Evolutionary conservation across 805 yeast species (phyloP), one percentile per base, ranked within the genome.

Genomic region (Schwanniomyces pseudopolymorphus): DNA sequence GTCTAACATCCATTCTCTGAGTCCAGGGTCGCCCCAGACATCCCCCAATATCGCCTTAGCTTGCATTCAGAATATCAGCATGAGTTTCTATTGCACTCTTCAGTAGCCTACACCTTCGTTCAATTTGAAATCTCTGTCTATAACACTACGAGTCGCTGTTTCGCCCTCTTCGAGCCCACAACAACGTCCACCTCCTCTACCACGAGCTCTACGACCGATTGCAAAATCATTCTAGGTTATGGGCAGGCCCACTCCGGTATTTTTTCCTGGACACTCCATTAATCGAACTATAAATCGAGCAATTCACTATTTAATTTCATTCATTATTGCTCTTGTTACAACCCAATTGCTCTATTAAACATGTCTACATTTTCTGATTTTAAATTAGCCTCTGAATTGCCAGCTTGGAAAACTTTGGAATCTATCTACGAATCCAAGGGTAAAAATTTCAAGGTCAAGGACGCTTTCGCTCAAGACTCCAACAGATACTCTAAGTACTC

Each of bases 361-460:
- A 46, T 41, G 45, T 46, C 49, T 22, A 21, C 33, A 20, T 44
- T 38, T 35, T 39, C 48, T 39, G 40, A 48, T 17, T 84, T 84
- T 63, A 77, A 81, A 57, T 75, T 81, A 58, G 78, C 90, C 39
- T 57, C 84, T 45, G 91, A 88, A 55, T 80, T 90, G 59, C 83
- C 92, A 51, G 85, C 97, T 42, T 94, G 96, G 96, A 77, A 83
- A 55, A 74, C 83, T 58, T 80, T 94, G 58, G 86, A 89, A 75
- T 54, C 69, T 47, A 70, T 89, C 51, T 88, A 83, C 75, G 84
- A 87, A 54, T 55, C 80, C 50, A 73, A 77, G 54, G 97, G 96
- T 53, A 83, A 86, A 65, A 57, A 74, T 47, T 78, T 89, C 67
- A 79, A 84, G 52, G 89, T 91, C 49, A 80, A 80, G 64, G 85